These are phyloP conservation scores for Tylopilus sp. DNA, from an alignment of 768 basidiomycete genomes.

Conservation along the genomic window DNA sequence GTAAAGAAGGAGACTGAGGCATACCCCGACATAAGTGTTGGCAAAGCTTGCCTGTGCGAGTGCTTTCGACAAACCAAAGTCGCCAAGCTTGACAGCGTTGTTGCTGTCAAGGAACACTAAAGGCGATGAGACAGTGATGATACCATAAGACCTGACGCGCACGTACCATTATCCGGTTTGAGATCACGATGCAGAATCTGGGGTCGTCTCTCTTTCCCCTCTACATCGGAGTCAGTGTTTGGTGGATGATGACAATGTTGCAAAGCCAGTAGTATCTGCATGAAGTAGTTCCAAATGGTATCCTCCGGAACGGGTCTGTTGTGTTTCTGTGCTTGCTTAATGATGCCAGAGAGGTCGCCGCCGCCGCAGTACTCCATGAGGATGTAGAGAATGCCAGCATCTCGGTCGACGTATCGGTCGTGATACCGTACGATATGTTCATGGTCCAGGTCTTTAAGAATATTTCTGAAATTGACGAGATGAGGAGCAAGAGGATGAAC, in stretches of 20 bases:
- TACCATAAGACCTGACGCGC: too few species aligned
- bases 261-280: conserved; percentile 86
- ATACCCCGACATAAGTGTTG: conserved; percentile 93
- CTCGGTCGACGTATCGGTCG: conserved; percentile 88
- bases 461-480: conserved; percentile 59
- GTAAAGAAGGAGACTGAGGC: too few species aligned
- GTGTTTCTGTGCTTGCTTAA: conserved; percentile 70
- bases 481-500: not conserved
- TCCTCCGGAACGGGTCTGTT: conserved; percentile 83
- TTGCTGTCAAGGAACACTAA: conserved; percentile 86
- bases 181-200: conserved; percentile 93
- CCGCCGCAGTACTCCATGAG: conserved; percentile 99
- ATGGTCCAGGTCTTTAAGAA: conserved; percentile 92
- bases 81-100: conserved; percentile 90
- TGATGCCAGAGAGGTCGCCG: conserved; percentile 83
- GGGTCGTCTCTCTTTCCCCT: conserved; percentile 52
- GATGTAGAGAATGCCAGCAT: conserved; percentile 90
- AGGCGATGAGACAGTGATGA: not conserved
- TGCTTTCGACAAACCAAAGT: conserved; percentile 95
- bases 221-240: conserved; percentile 30
- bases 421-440: conserved; percentile 96
- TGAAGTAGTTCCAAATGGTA: conserved; percentile 92
- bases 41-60: conserved; percentile 86
- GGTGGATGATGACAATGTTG: conserved; percentile 90
- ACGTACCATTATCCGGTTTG: conserved; percentile 94